Evolutionary conservation across 768 basidiomycete genomes (phyloP), one percentile per base, ranked within the genome.

Genomic region (Pleurotus cornucopiae): DNA sequence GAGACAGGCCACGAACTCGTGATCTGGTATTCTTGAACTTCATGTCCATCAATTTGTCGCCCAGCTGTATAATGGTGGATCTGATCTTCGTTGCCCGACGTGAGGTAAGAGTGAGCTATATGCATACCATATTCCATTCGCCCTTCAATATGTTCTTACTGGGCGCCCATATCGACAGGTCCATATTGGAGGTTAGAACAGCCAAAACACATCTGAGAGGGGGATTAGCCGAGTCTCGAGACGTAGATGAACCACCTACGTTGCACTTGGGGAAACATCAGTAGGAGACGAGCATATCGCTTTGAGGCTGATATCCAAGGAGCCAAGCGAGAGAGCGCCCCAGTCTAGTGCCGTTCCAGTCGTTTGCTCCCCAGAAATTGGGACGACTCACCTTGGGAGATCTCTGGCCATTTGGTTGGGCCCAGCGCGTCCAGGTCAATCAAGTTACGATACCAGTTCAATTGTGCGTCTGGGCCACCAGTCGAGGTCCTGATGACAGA

Each of bases 361-460:
- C 30, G 37, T 21, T 14, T 5, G 16, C 41, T 37, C 13, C 34
- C 21, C 49, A 43, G 60, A 51, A 53, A 18, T 34, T 11, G 18
- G 11, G 4, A 14, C 30, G 13, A 55, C 66, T 34, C 43, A 80
- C 81, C 73, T 74, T 79, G 79, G 21, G 75, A 80, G 37, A 73
- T 69, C 41, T 81, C 77, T 2, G 78, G 73, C 81, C 81, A 82
- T 57, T 67, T 70, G 37, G 67, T 67, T 6, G 71, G 62, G 23
- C 68, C 61, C 5, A 63, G 60, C 62, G 78, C 76, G 58, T 83
- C 80, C 43, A 79, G 73, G 63, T 89, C 83, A 20, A 91, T 79
- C 68, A 89, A 78, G 1, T 89, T 92, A 61, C 82, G 79, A 60
- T 86, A 86, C 89, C 89, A 92, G 6, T 80, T 79, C 9, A 86